Base-by-base conservation (phyloP, 805 yeast species). In the Isabelozyma heimii region DNA sequence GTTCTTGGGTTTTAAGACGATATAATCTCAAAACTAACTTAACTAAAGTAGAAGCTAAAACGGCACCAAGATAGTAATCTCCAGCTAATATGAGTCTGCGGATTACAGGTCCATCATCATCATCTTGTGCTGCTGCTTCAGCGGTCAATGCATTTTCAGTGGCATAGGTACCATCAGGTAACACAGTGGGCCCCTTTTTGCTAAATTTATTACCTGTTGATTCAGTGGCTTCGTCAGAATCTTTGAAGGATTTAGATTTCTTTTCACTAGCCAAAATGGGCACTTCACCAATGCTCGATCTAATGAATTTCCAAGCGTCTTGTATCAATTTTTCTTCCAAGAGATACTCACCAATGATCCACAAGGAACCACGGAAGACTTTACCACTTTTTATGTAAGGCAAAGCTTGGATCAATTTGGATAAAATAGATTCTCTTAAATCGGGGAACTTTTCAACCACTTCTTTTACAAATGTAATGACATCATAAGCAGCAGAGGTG, bases 121-220 rank as follows among this genome's bases (percentile, higher is more conserved):
- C 72, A n/a, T 67, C 64, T 5, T 65, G 66, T 13, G 54, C 54
- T 8, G 58, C 53, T 16, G 60, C 60, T 39, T 73, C 74, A 5
- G 83, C 71, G 13, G 87, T 87, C 49, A 85, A 70, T 0, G 96
- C 94, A 53, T 83, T 82, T 70, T 94, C 99, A 40, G 97, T 89
- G 27, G 99, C 99, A 69, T 94, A 94, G 0, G 99, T 94, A 58
- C 99, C 99, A 72, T 94, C 99, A n/a, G 99, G 97, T 55, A 94
- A 78, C 50, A 94, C 85, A 51, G 87, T 85, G 16, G 97, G 97
- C 42, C 89, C 89, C 49, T 73, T 66, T 45, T 66, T 60, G 42
- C 54, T 42, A 10, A 45, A 39, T 8, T 58, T 56, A 5, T 69
- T 64, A 33, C 66, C 57, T 24, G 61, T 65, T 52, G 65, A 67